Evolutionary conservation across 78 protist genomes (phyloP).

Genomic region (Protostelium mycophagum): DNA sequence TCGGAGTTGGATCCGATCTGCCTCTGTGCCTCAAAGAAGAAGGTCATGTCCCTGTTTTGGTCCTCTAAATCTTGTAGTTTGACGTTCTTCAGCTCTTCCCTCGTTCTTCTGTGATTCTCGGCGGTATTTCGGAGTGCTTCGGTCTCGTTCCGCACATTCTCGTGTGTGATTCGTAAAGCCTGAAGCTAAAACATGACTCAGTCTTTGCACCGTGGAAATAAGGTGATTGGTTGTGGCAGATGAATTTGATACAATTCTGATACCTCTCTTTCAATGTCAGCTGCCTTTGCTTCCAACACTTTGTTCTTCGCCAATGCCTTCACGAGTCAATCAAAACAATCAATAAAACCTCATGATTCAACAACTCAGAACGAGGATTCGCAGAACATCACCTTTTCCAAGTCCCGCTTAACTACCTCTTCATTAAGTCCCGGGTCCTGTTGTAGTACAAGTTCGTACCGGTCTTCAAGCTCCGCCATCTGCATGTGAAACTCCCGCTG

Average conservation of each 20-base stretch:
- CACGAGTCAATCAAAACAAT: too few relatives aligned
- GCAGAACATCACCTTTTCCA: too few relatives aligned
- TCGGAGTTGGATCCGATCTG: constrained; percentile 28
- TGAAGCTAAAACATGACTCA: background rate
- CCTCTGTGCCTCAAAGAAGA: constrained; percentile 56
- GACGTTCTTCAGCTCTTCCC: constrained; percentile 32
- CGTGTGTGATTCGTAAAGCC: background rate
- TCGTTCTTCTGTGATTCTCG: constrained; percentile 38
- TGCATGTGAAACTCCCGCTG: background rate
- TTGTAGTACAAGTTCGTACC: background rate
- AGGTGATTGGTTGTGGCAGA: too few relatives aligned
- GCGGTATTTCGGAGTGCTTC: background rate
- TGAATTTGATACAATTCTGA: too few relatives aligned
- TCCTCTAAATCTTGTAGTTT: constrained; percentile 14
- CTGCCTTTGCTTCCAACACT: background rate
- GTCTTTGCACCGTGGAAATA: background rate
- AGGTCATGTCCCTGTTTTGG: constrained; percentile 38
- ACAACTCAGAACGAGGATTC: too few relatives aligned
- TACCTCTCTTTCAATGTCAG: background rate
- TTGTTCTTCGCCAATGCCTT: too few relatives aligned
- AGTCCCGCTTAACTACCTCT: background rate
- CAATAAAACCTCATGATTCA: too few relatives aligned
- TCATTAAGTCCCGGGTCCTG: background rate
- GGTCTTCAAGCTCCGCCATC: background rate
- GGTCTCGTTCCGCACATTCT: background rate